Percentiles rank a stretch among this genome's conserved stretches.
These are phyloP conservation scores for Geotrichum aggregatum DNA, from an alignment of 1,139 yeast genomes.

Conservation along the genomic window DNA sequence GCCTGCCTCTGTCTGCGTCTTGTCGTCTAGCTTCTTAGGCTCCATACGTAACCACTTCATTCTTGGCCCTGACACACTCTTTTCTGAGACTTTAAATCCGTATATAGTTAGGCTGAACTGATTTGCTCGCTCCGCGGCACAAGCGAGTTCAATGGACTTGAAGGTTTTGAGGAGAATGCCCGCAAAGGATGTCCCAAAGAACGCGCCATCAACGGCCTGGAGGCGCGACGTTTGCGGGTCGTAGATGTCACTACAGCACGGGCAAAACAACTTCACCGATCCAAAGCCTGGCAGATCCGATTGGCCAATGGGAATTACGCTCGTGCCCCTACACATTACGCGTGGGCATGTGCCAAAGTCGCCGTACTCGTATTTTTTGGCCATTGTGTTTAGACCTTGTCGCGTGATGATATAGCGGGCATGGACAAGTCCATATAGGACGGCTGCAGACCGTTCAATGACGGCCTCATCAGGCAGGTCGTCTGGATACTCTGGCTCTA, in stretches of 20 bases:
- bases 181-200: conserved; percentile 93
- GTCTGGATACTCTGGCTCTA: conserved; percentile 63
- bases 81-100: conserved; percentile 79
- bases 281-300: conserved; percentile 89
- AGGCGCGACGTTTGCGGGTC: conserved; percentile 81
- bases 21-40: conserved; percentile 43
- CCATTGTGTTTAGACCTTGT: conserved; percentile 89
- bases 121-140: conserved; percentile 48
- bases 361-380: conserved; percentile 84
- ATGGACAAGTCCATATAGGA: conserved; percentile 87
- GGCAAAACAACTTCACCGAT: conserved; percentile 88
- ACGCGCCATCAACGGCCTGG: conserved; percentile 89
- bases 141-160: conserved; percentile 66
- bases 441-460: conserved; percentile 85
- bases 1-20: no score
- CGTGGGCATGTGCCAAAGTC: conserved; percentile 93
- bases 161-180: conserved; percentile 86
- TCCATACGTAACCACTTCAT: conserved; percentile 90
- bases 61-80: conserved; percentile 77
- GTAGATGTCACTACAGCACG: conserved; percentile 88
- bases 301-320: conserved; percentile 84
- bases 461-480: conserved; percentile 67
- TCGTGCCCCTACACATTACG: conserved; percentile 83
- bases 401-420: conserved; percentile 86
- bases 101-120: conserved; percentile 71